phyloP scores from a whole-genome alignment of 345 rosid species.

The Salix purpurea region DNA sequence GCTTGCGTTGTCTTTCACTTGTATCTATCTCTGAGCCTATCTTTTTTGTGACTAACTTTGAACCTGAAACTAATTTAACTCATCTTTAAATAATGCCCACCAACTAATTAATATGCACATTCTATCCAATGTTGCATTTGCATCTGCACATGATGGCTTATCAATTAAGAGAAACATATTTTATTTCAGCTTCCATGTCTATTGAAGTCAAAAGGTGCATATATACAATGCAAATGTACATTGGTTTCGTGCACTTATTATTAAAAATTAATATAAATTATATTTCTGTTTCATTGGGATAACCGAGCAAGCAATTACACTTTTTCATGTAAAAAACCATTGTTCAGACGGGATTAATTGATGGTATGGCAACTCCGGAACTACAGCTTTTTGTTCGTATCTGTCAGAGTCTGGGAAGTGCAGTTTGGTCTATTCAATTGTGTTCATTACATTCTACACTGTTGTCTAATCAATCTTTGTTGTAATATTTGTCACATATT shows the following conservation, averaged over 20 bases:
- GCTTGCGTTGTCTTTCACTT: background rate
- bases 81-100: background rate
- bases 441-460: background rate
- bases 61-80: background rate
- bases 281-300: too few relatives aligned
- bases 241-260: background rate
- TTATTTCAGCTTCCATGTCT: background rate
- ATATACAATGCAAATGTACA: background rate
- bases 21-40: background rate
- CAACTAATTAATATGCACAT: background rate
- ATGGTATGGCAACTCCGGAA: too few relatives aligned
- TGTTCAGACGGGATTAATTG: too few relatives aligned
- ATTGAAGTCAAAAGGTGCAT: background rate
- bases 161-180: background rate
- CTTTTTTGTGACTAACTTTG: background rate
- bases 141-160: background rate
- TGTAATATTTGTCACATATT: background rate
- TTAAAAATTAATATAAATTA: too few relatives aligned
- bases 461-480: background rate
- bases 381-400: background rate
- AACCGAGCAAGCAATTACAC: too few relatives aligned
- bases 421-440: background rate
- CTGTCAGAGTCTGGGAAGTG: background rate
- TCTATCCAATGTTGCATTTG: background rate
- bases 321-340: too few relatives aligned